A percentile compares a stretch with the other conserved stretches of the same genome.
Evolutionary conservation across 1,139 yeast species (phyloP).

Genomic region (Suhomyces wounanorum): DNA sequence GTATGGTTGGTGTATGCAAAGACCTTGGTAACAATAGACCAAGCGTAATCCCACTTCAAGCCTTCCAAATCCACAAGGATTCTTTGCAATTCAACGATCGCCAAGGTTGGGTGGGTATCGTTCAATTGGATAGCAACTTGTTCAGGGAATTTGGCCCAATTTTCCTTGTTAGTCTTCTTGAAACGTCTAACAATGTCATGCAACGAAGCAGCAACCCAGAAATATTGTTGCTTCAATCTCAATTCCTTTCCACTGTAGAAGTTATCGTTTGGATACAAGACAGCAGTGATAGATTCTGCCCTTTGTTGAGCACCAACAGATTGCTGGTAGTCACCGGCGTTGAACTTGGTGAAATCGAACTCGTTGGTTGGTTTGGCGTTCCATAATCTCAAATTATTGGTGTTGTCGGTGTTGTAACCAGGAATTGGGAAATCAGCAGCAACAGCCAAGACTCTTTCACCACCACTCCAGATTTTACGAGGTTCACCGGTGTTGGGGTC

Average conservation of each 20-base stretch:
- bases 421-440: slow-evolving; percentile 96
- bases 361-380: slow-evolving; percentile 87
- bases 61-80: slow-evolving; percentile 82
- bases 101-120: slow-evolving; percentile 94
- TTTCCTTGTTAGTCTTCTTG: slow-evolving; percentile 67
- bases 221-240: slow-evolving; percentile 92
- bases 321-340: slow-evolving; percentile 85
- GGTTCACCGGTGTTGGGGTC: slow-evolving; percentile 53
- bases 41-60: slow-evolving; percentile 78
- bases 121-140: slow-evolving; percentile 90
- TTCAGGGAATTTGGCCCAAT: slow-evolving; percentile 84
- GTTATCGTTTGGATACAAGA: slow-evolving; percentile 89
- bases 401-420: slow-evolving; percentile 80
- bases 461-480: slow-evolving; percentile 78
- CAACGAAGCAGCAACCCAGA: slow-evolving; percentile 95
- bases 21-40: slow-evolving; percentile 78
- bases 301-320: slow-evolving; percentile 83
- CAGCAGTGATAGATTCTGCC: slow-evolving; percentile 92
- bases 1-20: slow-evolving; percentile 96
- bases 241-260: slow-evolving; percentile 89
- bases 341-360: slow-evolving; percentile 89
- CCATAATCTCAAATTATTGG: slow-evolving; percentile 91
- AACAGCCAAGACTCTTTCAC: slow-evolving; percentile 84
- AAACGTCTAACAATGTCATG: slow-evolving; percentile 91
- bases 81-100: slow-evolving; percentile 87